Conservation (phyloP, 495 filamentous ascomycete genomes). For the Thermochaetoides thermophila region DNA sequence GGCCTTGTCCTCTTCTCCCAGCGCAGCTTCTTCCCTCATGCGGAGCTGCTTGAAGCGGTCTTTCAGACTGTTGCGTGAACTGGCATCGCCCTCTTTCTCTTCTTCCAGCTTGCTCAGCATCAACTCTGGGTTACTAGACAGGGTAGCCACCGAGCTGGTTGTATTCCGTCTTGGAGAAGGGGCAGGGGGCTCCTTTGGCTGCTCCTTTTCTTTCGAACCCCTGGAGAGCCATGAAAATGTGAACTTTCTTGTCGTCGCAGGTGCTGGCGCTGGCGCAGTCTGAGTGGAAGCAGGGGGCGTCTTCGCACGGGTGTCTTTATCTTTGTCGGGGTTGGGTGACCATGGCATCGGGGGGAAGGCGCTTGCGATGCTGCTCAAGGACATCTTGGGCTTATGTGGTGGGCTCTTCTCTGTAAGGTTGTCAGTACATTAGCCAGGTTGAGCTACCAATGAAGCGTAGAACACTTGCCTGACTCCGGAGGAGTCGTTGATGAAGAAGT, state of each 20-base stretch:
- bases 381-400: constrained; percentile 24
- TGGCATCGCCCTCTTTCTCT: constrained; percentile 37
- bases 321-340: constrained; percentile 27
- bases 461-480: constrained; percentile 7
- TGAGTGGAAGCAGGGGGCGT: constrained; percentile 14
- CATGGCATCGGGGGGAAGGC: constrained; percentile 42
- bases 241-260: constrained; percentile 42
- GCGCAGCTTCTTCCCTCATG: constrained; percentile 58
- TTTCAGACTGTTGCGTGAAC: constrained; percentile 52
- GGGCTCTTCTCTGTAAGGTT: constrained; percentile 11
- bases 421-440: constrained; percentile 6
- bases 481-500: too few relatives aligned
- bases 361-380: constrained; percentile 31
- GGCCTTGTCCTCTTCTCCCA: constrained; percentile 33
- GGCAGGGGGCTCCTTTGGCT: constrained; percentile 40
- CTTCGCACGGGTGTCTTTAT: constrained; percentile 25
- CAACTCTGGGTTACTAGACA: constrained; percentile 59
- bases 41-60: constrained; percentile 77
- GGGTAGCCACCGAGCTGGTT: constrained; percentile 55
- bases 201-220: constrained; percentile 46
- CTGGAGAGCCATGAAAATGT: constrained; percentile 80
- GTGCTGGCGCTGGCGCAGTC: constrained; percentile 17
- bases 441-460: constrained; percentile 2
- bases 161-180: constrained; percentile 48
- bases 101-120: constrained; percentile 57